Percentiles rank a stretch among this genome's conserved stretches.
Evolutionary conservation across 805 yeast genomes (phyloP).

Genomic region (Teunomyces stri): DNA sequence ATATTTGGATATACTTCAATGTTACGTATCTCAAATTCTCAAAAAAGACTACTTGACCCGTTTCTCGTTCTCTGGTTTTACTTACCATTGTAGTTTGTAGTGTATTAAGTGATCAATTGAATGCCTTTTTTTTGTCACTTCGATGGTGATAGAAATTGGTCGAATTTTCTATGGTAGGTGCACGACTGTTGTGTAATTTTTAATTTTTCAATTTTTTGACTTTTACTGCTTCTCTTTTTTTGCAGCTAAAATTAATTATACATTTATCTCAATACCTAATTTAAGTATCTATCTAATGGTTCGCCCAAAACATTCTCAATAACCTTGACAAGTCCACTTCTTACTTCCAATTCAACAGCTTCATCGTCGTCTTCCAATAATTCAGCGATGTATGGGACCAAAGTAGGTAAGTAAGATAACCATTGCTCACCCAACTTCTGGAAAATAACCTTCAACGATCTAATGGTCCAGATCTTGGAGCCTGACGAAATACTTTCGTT

Average conservation of each 20-base stretch:
- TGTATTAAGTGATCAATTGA: neutral
- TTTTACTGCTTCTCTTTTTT: neutral
- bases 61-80: neutral
- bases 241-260: neutral
- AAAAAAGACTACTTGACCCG: too few relatives aligned
- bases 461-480: slow-evolving; percentile 81
- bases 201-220: neutral
- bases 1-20: too few relatives aligned
- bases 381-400: slow-evolving; percentile 95
- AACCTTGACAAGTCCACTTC: slow-evolving; percentile 85
- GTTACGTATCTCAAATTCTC: too few relatives aligned
- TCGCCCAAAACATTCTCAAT: slow-evolving; percentile 93
- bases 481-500: slow-evolving; percentile 55
- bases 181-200: neutral
- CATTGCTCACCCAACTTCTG: slow-evolving; percentile 93
- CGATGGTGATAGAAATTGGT: slow-evolving; percentile 1
- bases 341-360: slow-evolving; percentile 84
- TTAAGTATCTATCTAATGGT: slow-evolving; percentile 81
- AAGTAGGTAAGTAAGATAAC: slow-evolving; percentile 86
- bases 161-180: neutral
- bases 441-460: slow-evolving; percentile 75
- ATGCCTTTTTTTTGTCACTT: neutral
- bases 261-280: slow-evolving; percentile 19
- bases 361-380: slow-evolving; percentile 94
- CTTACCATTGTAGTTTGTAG: slow-evolving; percentile 5